A percentile compares a stretch with the other conserved stretches of the same genome.
Conservation (phyloP, 176 grass and related monocot species). For the Hordeum marinum region DNA sequence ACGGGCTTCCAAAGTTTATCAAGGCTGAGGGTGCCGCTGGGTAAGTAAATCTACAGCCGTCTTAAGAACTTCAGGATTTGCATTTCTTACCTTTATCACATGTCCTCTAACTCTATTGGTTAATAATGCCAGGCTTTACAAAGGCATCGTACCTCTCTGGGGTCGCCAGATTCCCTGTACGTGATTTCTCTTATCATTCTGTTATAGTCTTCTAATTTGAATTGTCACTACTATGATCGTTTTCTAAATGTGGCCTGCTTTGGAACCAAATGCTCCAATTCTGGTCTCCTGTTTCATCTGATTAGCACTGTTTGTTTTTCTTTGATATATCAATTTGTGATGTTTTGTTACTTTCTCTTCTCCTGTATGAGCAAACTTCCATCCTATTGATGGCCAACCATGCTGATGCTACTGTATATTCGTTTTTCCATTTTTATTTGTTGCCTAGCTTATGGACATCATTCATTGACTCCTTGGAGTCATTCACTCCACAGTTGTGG, state of each 20-base stretch:
- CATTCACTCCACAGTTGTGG: not conserved
- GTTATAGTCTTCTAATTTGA: not conserved
- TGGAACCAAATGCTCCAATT: not conserved
- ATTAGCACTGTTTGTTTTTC: not conserved
- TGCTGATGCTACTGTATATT: not conserved
- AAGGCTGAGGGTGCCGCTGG: constrained; percentile 71
- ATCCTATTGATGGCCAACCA: not conserved
- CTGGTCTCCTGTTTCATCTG: not conserved
- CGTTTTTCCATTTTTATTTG: not conserved
- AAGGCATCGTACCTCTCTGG: constrained; percentile 89
- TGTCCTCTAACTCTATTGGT: not conserved
- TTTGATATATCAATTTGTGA: not conserved
- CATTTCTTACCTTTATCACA: not conserved
- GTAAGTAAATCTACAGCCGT: constrained; percentile 34
- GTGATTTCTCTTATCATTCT: not conserved
- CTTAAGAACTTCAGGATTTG: not conserved
- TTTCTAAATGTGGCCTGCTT: not conserved
- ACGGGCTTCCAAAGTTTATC: constrained; percentile 94
- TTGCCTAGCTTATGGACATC: not conserved
- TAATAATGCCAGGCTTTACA: constrained; percentile 64
- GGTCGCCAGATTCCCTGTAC: constrained; percentile 92
- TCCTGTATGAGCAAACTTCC: not conserved
- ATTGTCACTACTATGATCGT: not conserved
- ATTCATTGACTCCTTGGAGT: not conserved
- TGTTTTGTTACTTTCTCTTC: not conserved